Evolutionary conservation across 257 asterid species (phyloP), one percentile per base, ranked within the genome.

Genomic region (Henckelia pumila): DNA sequence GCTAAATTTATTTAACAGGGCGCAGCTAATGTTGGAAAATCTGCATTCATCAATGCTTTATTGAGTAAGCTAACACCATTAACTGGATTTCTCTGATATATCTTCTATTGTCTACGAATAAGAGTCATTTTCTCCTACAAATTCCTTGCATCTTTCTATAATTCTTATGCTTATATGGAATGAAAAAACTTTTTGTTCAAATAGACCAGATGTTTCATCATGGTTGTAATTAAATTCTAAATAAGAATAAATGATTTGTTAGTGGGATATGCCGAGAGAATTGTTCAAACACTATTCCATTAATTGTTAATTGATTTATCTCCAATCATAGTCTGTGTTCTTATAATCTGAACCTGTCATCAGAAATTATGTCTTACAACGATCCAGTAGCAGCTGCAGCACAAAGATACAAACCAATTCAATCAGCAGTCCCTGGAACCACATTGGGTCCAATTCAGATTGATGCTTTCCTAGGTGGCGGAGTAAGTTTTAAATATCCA

Each of bases 391-490:
- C 97, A 69, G 96, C 96, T 61, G 80, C 97, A 32, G 97, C 99
- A n/a, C 82, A 86, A 77, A 87, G 72, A 68, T 91, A 91, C 82
- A 91, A 91, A 80, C 99, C 99, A 57, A 88, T 94, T 64, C 99
- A 94, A 77, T 94, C 99, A 70, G 99, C 99, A 76, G 99, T 91
- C 69, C 99, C 99, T 13, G 99, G 99, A 79, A 94, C 99, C 65
- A 94, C 99, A 17, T 81, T 94, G 84, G 99, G 99, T 58, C 99
- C 99, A 8, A 94, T 94, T 75, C 88, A 81, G 74, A 91, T 94
- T 68, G 89, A 94, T 75, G 97, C 99, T 73, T 94, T 94, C 88
- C 80, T 88, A 55, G 70, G 93, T 69, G 96, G 97, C 69, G 97
- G 96, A 76, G 99, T 90, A 80, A 77, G 90, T 66, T 28, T 53